Evolutionary conservation across 164 flowering plant genomes (phyloP), one percentile per base, ranked within the genome.

Genomic region (Kingdonia uniflora): DNA sequence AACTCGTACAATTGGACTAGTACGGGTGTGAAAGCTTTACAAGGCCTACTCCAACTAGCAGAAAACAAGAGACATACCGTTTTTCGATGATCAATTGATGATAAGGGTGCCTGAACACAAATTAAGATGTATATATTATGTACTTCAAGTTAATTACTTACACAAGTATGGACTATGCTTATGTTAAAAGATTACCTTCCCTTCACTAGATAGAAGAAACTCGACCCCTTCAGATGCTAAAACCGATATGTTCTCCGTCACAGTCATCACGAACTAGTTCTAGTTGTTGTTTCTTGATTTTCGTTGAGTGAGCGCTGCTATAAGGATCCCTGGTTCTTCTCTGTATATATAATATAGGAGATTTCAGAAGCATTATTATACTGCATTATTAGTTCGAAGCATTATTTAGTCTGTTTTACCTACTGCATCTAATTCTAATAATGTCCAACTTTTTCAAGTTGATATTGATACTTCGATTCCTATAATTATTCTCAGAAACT

Each of bases 21-120:
- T 29, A 54, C 65, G 1, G 82, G 81, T n/a, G 62, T 59, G 55
- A 78, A 78, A 19, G 51, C 33, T 53, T 53, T 74, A 47, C 86
- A 80, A 7, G 83, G 81, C 59, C 81, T 76, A 64, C 86, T 76
- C 86, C 83, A 78, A 65, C 68, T 71, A 19, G 83, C 83, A 15
- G 83, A 76, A 71, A 76, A 80, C 58, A 65, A 76, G 5, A 80
- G 78, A 62, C 73, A 78, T 29, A 68, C 52, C 40, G 53, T 60
- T 65, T 67, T 67, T n/a, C n/a, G n/a, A 46, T 74, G 76, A 43
- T 70, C 64, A 20, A 69, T 39, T 15, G 69, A 56, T 51, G 75
- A 53, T 35, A 75, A 47, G 26, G 80, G 70, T 33, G 71, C 76
- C 81, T 77, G 61, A 29, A 26, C 2, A 19, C 29, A 38, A 52